Evolutionary conservation across 2,329 filamentous ascomycete species (phyloP), one percentile per base, ranked within the genome.

Genomic region (Aciculosporium take): DNA sequence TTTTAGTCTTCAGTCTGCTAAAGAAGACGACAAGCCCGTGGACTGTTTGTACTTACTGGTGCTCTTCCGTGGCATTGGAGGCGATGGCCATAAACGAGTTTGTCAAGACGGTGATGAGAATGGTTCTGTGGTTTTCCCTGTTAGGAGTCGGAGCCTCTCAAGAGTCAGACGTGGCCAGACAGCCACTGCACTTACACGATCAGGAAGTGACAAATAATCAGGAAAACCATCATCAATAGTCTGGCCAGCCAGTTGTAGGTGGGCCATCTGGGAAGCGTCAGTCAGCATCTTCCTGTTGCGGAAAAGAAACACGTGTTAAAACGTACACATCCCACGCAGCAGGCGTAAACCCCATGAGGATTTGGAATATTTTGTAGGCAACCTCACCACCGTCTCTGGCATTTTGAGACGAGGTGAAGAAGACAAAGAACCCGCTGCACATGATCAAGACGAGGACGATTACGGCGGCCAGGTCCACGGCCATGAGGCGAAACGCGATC

Each of bases 1-100:
- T 25, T n/a, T n/a, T 7, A 25, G 15, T 24, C 13, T 38, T 55
- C 27, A 51, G 46, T 33, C 28, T 10, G 5, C 23, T 17, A 17
- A 23, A 4, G n/a, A 23, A 32, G 8, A 15, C 32, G 17, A n/a
- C n/a, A n/a, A n/a, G 15, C 5, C 1, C n/a, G 5, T 0, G 4
- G 2, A 5, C n/a, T 1, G 17, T 10, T n/a, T 10, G 56, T 24
- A 21, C 71, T 51, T 58, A 74, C 67, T 80, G 76, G 47, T 95
- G 88, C 61, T 95, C 89, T 57, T 95, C 83, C 41, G 86, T 85
- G 7, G 88, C 87, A 55, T 95, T 95, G 39, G 86, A 86, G 2
- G 91, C 85, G 56, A 95, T 89, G 2, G 82, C 79, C 82, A 93
- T 94, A 65, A 95, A 96, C 0, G 85, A 94, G 56, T 95, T 95